Evolutionary conservation across 2,329 filamentous ascomycete genomes (phyloP).

Genomic region (Paecilomyces niveus): DNA sequence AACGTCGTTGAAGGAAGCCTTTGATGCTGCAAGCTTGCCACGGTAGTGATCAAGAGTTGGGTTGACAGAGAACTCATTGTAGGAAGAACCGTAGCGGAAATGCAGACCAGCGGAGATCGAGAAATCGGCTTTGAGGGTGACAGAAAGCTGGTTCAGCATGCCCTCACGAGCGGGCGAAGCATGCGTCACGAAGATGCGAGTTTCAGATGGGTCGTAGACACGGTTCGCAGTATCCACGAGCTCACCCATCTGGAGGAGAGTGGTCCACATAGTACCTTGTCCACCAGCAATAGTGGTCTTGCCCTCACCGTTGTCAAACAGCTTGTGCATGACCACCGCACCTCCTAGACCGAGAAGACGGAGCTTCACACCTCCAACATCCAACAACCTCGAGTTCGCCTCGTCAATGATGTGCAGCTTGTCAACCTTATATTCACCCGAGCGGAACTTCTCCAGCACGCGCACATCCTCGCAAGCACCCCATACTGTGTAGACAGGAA

Average conservation of each 20-base stretch:
- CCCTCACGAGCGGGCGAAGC: slow-evolving; percentile 94
- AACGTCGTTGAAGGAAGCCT: slow-evolving; percentile 97
- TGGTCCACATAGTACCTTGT: slow-evolving; percentile 99
- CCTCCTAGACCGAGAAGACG: slow-evolving; percentile 88
- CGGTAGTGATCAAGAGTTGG: slow-evolving; percentile 97
- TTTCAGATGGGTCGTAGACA: slow-evolving; percentile 97
- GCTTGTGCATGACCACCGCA: slow-evolving; percentile 98
- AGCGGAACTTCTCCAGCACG: slow-evolving; percentile 93
- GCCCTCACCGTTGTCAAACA: slow-evolving; percentile 97
- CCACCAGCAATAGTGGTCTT: slow-evolving; percentile 96
- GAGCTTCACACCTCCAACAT: slow-evolving; percentile 92
- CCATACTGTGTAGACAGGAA: slow-evolving; percentile 98
- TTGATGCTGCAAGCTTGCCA: slow-evolving; percentile 94
- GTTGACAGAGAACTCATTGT: slow-evolving; percentile 99
- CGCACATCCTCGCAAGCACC: slow-evolving; percentile 97
- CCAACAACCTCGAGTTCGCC: slow-evolving; percentile 88
- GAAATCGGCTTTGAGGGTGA: slow-evolving; percentile 95
- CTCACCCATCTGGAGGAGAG: slow-evolving; percentile 94
- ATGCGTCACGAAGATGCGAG: slow-evolving; percentile 91
- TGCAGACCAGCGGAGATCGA: slow-evolving; percentile 95
- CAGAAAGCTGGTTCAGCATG: slow-evolving; percentile 93
- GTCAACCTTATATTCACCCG: slow-evolving; percentile 93
- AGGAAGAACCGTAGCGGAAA: slow-evolving; percentile 97
- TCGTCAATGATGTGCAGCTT: slow-evolving; percentile 99
- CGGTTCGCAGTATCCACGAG: slow-evolving; percentile 95